Conservation (phyloP, 495 filamentous ascomycete genomes). For the Friedmanniomyces endolithicus region DNA sequence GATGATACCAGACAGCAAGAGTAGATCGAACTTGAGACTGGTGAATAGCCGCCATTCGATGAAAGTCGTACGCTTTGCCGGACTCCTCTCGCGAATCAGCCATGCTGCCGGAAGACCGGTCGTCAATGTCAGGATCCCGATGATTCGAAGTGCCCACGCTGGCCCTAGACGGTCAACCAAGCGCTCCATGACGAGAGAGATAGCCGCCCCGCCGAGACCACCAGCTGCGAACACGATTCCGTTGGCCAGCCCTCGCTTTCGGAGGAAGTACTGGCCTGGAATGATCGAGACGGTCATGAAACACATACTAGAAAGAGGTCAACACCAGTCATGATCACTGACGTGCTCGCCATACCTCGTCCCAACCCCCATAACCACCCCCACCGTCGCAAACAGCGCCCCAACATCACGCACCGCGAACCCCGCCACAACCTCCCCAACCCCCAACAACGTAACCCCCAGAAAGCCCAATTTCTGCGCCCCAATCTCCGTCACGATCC, state of each 20-base stretch:
- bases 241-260: conserved; percentile 44
- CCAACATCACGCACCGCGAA: conserved; percentile 38
- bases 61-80: background rate
- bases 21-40: conserved; percentile 9
- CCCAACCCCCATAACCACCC: conserved; percentile 36
- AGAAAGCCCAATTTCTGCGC: conserved; percentile 7
- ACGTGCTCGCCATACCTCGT: background rate
- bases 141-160: conserved; percentile 39
- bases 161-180: background rate
- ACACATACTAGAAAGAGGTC: background rate
- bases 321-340: background rate
- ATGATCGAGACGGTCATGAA: conserved; percentile 22
- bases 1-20: conserved; percentile 6
- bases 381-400: conserved; percentile 44
- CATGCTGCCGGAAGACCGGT: conserved; percentile 47
- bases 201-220: background rate
- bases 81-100: conserved; percentile 41
- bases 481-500: background rate
- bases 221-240: conserved; percentile 44
- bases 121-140: conserved; percentile 36
- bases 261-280: conserved; percentile 45
- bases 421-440: conserved; percentile 39
- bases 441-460: conserved; percentile 37
- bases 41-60: conserved; percentile 9
- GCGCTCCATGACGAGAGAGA: background rate